Percentiles rank a stretch among this genome's conserved stretches.
Conservation (phyloP, 225 moss, liverwort and hornwort genomes). For the Marchantia paleacea region DNA sequence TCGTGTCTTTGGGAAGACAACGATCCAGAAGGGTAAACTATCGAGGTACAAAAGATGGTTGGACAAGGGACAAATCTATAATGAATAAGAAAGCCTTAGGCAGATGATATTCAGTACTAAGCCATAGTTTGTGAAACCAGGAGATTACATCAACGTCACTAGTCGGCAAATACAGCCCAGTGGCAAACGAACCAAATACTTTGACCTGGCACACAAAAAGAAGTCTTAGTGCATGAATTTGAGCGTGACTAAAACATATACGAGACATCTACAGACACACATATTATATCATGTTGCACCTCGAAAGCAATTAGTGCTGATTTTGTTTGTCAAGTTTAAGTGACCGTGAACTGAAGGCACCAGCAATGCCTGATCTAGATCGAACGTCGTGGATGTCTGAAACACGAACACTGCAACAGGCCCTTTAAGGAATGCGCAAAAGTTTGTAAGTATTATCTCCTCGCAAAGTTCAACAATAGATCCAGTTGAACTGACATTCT, state of each 20-base stretch:
- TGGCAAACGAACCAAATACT: conserved; percentile 98
- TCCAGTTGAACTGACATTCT: not conserved
- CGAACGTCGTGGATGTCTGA: too few species aligned
- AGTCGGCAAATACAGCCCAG: conserved; percentile 92
- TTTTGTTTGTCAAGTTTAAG: too few species aligned
- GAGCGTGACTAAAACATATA: not conserved
- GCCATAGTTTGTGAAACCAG: not conserved
- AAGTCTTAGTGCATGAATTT: not conserved
- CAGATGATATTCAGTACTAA: not conserved
- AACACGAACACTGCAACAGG: too few species aligned
- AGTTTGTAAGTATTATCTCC: too few species aligned
- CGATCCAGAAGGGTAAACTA: not conserved
- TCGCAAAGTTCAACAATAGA: too few species aligned
- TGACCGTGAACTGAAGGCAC: too few species aligned
- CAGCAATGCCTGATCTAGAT: too few species aligned
- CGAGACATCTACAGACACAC: not conserved
- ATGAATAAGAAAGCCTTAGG: not conserved
- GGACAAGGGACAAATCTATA: not conserved
- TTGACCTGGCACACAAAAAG: conserved; percentile 61
- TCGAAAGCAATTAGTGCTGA: too few species aligned
- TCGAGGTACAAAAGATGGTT: not conserved
- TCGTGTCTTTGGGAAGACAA: not conserved
- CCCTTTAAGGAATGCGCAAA: too few species aligned
- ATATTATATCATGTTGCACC: too few species aligned
- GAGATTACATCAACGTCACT: conserved; percentile 84